phyloP scores from a whole-genome alignment of 2,329 filamentous ascomycete genomes.

The Arthrinium phaeospermum region DNA sequence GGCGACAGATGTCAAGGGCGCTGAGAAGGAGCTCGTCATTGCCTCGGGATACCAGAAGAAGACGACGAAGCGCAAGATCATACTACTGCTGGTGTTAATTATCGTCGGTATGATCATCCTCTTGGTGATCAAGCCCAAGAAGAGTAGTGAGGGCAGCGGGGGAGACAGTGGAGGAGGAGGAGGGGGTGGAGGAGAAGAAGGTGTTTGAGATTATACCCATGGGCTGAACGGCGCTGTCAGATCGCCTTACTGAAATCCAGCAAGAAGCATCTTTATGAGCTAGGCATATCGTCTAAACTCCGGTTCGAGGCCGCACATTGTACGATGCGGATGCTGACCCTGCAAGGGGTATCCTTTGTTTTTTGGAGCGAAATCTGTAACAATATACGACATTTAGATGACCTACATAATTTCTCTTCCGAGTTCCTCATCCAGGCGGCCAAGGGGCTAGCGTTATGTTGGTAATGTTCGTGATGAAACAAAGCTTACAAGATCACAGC shows the following conservation, averaged over 20 bases:
- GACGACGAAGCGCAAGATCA: slow-evolving; percentile 89
- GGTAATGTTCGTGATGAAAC: neutral
- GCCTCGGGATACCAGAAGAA: slow-evolving; percentile 88
- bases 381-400: slow-evolving; percentile 15
- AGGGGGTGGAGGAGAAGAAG: slow-evolving; percentile 14
- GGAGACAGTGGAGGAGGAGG: slow-evolving; percentile 29
- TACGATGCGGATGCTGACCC: slow-evolving; percentile 2
- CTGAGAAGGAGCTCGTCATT: slow-evolving; percentile 89
- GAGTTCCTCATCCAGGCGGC: neutral
- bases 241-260: slow-evolving; percentile 1
- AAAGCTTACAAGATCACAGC: neutral
- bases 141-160: slow-evolving; percentile 32
- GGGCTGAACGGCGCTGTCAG: slow-evolving; percentile 9
- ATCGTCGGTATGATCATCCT: slow-evolving; percentile 88
- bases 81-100: slow-evolving; percentile 83
- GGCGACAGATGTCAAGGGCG: slow-evolving; percentile 89
- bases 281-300: neutral
- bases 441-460: neutral
- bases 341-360: slow-evolving; percentile 5
- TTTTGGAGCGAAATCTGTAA: slow-evolving; percentile 11
- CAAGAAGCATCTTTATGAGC: neutral
- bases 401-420: slow-evolving; percentile 12
- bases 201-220: slow-evolving; percentile 18
- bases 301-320: neutral
- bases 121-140: slow-evolving; percentile 79